A percentile compares a stretch with the other conserved stretches of the same genome.
Conservation (phyloP, 345 rosid species). For the Turnera subulata region DNA sequence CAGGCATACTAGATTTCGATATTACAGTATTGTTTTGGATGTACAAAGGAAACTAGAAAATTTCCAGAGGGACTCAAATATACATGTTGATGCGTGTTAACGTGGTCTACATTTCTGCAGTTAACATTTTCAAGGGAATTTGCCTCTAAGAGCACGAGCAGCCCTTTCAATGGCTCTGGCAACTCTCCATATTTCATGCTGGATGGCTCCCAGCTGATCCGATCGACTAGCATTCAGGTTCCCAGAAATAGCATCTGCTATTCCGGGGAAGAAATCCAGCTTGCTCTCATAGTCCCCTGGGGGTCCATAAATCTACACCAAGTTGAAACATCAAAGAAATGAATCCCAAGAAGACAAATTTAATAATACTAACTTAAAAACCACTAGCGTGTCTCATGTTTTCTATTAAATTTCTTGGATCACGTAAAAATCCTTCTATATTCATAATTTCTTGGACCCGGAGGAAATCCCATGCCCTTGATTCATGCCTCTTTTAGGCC, state of each 20-base stretch:
- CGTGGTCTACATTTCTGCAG: neutral
- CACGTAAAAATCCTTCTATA: no score
- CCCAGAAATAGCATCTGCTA: constrained; percentile 60
- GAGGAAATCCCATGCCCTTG: no score
- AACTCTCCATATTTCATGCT: constrained; percentile 92
- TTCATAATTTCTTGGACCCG: no score
- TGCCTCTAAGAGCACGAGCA: constrained; percentile 66
- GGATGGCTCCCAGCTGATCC: constrained; percentile 30
- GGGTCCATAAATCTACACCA: constrained; percentile 78
- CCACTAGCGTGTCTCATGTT: no score
- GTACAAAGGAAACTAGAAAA: neutral
- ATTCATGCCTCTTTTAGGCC: no score
- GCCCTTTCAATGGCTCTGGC: constrained; percentile 82
- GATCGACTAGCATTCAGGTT: constrained; percentile 10
- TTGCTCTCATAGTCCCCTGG: constrained; percentile 45
- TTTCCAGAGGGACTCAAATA: neutral
- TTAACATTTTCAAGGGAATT: constrained; percentile 10
- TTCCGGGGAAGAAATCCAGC: constrained; percentile 70
- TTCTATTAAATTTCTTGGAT: no score
- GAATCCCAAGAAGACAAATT: constrained; percentile 48
- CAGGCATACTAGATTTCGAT: no score
- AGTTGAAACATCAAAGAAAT: neutral
- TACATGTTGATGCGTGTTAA: constrained; percentile 4
- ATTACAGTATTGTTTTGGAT: no score
- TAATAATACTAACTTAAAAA: no score